Evolutionary conservation across 2,329 filamentous ascomycete genomes (phyloP).

Genomic region (Neurospora crassa): DNA sequence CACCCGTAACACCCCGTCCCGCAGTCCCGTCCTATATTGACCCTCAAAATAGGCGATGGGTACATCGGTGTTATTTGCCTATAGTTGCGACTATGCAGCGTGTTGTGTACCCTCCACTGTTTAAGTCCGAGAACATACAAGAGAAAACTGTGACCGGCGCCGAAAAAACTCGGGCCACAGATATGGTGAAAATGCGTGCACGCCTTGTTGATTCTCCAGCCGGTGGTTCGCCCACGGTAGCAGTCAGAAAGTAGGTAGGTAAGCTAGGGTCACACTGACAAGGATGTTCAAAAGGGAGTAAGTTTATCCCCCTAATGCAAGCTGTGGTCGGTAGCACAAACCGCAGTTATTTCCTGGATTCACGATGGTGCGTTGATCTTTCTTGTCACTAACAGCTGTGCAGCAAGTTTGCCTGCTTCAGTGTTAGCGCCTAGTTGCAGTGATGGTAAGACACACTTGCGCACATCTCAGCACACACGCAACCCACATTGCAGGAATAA

Average conservation of each 20-base stretch:
- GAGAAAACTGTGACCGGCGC: background rate
- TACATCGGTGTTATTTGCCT: background rate
- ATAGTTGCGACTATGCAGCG: background rate
- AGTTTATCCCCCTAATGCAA: background rate
- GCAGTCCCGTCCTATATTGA: background rate
- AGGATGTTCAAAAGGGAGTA: background rate
- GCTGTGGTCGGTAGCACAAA: background rate
- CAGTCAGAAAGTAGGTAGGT: background rate
- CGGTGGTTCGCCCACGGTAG: background rate
- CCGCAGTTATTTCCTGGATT: background rate
- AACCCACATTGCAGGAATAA: background rate
- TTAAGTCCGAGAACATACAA: background rate
- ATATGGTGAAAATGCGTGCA: background rate
- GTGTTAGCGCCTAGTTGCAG: background rate
- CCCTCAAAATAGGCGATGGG: background rate
- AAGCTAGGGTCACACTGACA: background rate
- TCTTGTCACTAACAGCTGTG: background rate
- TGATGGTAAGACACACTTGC: background rate
- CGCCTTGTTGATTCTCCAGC: background rate
- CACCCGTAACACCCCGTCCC: background rate
- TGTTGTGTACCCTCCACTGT: background rate
- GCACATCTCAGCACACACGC: background rate
- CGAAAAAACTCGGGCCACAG: background rate
- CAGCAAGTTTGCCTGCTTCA: background rate
- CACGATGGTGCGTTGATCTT: background rate